These are phyloP conservation scores for Corymbia calophylla DNA, from an alignment of 441 rosid species.

Conservation along the genomic window DNA sequence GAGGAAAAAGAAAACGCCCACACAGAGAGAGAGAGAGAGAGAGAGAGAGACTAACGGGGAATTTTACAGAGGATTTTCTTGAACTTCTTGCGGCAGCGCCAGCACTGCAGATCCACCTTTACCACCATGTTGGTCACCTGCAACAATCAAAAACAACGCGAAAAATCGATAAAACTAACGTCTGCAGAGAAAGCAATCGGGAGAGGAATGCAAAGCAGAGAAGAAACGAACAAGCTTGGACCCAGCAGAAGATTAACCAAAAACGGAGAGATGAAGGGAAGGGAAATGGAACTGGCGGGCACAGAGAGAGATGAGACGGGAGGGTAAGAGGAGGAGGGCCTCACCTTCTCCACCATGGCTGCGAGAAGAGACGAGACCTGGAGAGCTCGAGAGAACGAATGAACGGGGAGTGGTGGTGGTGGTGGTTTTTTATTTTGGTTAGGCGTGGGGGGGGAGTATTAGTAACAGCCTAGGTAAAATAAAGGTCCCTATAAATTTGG, in stretches of 20 bases:
- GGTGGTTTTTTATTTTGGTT: neutral
- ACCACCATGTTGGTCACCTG: conserved; percentile 53
- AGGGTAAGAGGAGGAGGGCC: neutral
- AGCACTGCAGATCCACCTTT: conserved; percentile 56
- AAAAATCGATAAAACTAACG: neutral
- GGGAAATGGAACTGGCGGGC: too few species aligned
- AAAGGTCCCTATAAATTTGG: too few species aligned
- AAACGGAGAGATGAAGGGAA: neutral
- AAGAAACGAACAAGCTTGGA: neutral
- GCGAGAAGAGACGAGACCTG: neutral
- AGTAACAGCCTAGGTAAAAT: too few species aligned
- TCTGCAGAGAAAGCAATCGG: neutral
- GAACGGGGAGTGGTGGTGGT: neutral
- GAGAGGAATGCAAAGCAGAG: neutral
- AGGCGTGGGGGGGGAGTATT: too few species aligned
- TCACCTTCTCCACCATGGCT: conserved; percentile 18
- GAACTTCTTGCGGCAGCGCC: conserved; percentile 54
- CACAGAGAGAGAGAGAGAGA: neutral
- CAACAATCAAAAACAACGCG: neutral
- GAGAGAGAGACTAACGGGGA: conserved; percentile 45
- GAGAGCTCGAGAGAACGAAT: neutral
- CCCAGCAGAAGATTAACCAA: neutral
- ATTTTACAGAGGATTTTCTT: conserved; percentile 61
- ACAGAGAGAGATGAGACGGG: too few species aligned
- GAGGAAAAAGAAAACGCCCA: neutral